phyloP scores from a whole-genome alignment of 768 basidiomycete species.

The Plicaturopsis crispa region DNA sequence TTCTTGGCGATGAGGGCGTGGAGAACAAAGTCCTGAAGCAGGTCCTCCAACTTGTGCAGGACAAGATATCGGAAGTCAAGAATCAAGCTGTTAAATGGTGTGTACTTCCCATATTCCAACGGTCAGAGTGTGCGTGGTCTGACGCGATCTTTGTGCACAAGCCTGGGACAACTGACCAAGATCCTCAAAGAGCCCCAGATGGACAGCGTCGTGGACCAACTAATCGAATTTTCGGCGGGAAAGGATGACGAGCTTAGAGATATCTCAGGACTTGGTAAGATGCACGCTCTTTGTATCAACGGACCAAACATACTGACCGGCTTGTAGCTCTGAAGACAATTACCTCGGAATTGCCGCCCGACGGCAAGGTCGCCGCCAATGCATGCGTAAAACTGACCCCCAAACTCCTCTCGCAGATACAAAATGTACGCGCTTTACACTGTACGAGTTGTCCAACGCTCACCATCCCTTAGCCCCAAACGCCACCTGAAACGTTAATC shows the following conservation, averaged over 20 bases:
- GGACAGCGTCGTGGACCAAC: conserved; percentile 81
- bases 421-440: conserved; percentile 44
- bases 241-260: conserved; percentile 92
- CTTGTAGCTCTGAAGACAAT: conserved; percentile 85
- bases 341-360: conserved; percentile 80
- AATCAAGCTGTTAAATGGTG: conserved; percentile 96
- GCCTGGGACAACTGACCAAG: conserved; percentile 86
- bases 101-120: conserved; percentile 11
- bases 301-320: conserved; percentile 1
- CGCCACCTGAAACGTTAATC: conserved; percentile 73
- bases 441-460: not conserved
- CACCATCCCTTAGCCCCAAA: conserved; percentile 38
- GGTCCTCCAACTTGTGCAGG: conserved; percentile 82
- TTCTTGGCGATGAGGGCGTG: conserved; percentile 76
- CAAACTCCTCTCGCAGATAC: conserved; percentile 71
- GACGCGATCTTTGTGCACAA: too few relatives aligned
- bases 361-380: conserved; percentile 69
- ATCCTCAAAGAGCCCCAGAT: conserved; percentile 78
- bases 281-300: conserved; percentile 1
- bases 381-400: conserved; percentile 83
- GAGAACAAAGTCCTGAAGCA: conserved; percentile 82
- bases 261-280: conserved; percentile 84
- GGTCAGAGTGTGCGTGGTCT: too few relatives aligned
- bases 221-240: conserved; percentile 79
- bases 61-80: conserved; percentile 97